These are phyloP conservation scores for Aureobasidium pullulans DNA, from an alignment of 2,329 filamentous ascomycete species.

Conservation along the genomic window DNA sequence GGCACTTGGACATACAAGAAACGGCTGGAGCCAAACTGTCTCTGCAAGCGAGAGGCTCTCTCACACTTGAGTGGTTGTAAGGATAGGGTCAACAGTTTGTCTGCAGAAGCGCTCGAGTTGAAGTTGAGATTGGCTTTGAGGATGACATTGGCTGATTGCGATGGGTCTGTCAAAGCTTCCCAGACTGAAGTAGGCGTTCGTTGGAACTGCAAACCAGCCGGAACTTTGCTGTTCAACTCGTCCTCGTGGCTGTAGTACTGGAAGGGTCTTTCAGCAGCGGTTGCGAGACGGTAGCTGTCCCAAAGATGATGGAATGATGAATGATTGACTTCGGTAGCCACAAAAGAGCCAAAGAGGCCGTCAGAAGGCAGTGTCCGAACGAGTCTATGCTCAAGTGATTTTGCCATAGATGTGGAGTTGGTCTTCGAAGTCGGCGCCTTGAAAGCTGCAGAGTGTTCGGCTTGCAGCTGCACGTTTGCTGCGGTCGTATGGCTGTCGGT, in stretches of 20 bases:
- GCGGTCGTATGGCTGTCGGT: background rate
- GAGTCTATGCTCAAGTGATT: background rate
- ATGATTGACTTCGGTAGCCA: background rate
- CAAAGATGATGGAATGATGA: background rate
- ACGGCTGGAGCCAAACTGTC: constrained; percentile 30
- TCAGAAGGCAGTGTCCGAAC: background rate
- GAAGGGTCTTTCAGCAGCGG: background rate
- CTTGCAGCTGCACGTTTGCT: background rate
- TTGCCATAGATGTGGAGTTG: background rate
- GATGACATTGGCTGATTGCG: background rate
- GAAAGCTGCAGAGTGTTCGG: background rate
- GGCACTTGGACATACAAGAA: constrained; percentile 36
- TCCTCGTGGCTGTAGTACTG: background rate
- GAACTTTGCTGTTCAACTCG: background rate
- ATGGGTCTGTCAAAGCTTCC: background rate
- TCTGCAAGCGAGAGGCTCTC: constrained; percentile 19
- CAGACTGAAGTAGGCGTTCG: background rate
- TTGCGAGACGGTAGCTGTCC: constrained; percentile 6
- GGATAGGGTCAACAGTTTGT: constrained; percentile 19
- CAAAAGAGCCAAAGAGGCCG: background rate
- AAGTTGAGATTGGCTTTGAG: constrained; percentile 9
- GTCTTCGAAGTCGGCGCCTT: background rate
- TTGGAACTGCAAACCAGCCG: background rate
- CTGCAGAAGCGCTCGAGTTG: background rate
- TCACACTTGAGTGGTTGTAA: constrained; percentile 19